Base-by-base conservation (phyloP, 106 monocot genomes). In the Xerophyta viscosa region DNA sequence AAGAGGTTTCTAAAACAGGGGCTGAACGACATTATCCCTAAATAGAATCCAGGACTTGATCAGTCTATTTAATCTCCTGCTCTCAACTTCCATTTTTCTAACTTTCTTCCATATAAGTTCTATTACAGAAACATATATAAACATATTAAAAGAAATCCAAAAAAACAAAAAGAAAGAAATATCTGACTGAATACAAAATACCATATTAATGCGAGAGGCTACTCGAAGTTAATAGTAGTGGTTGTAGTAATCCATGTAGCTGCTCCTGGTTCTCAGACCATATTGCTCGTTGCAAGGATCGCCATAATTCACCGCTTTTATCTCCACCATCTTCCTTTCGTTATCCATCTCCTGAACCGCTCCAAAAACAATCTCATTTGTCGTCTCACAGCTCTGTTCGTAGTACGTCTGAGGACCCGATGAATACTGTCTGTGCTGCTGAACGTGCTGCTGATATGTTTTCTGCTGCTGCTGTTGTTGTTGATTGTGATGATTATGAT, bases 331-430 rank as follows among this genome's bases (percentile, higher is more conserved):
- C 2, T 67, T 54, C 8, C 67, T 66, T 57, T 61, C 67, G 50
- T 61, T 58, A 28, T 84, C 78, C 7, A 63, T 56, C 44, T 99
- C 90, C 50, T 86, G 90, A 13, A 99, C 98, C 0, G 90, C 98
- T n/a, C 98, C 98, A 52, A 90, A 99, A 20, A 91, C 83, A 1
- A 99, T 77, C 79, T 99, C 98, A 27, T 90, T 83, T 4, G 82
- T 91, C 2, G 76, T 60, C 53, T 99, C 98, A 6, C 69, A 77
- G 66, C 75, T 99, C 63, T 80, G 70, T 71, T 90, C 82, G 42
- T 86, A 99, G 63, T 47, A 82, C 24, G 98, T 99, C 53, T 90
- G 98, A 0, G 90, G 74, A 4, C 86, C 90, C 3, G 56, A 56
- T 18, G 98, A 83, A 55, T 99, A 80, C 49, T 90, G 83, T 27